Evolutionary conservation across 805 yeast genomes (phyloP), one percentile per base, ranked within the genome.

Genomic region (Schwanniomyces polymorphus): DNA sequence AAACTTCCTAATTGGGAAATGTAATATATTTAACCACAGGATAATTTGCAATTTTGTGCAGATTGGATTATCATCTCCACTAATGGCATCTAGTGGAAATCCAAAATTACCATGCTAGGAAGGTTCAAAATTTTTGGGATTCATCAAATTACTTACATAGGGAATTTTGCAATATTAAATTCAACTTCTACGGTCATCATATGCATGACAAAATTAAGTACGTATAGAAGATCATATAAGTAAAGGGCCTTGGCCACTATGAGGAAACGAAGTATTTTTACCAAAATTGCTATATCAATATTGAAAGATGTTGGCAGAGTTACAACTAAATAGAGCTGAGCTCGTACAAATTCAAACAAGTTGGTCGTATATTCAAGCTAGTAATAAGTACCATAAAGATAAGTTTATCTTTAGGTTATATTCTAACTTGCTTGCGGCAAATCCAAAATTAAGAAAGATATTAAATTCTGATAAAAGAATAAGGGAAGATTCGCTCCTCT

Each of bases 321-420:
- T 48, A 38, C 23, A 42, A 12, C 38, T 48, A 14, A 38, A 35
- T 25, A 39, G 43, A 31, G 41, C 44, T 25, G 68, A 65, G 27
- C 54, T 57, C 42, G 44, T 42, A 26, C 49, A 45, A 41, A 49
- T 69, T 44, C 63, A 62, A 52, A 56, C 53, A 34, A 63, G 70
- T n/a, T 72, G 76, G 76, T 53, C 60, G 7, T 59, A 54, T 35
- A 56, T 68, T 7, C 63, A 64, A 52, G 55, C 56, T n/a, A 58
- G 60, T 41, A 59, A 57, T 39, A 61, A 56, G 45, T 60, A 61
- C 47, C 67, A 66, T 38, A 63, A 61, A 38, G 63, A 63, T 46
- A 57, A 58, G 27, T 66, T 72, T 42, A 58, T 61, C 11, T 50
- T 63, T n/a, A 57, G 62, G 41, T 55, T 72, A 43, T 72, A 63